Conservation (phyloP, 257 asterid species). For the Lithospermum erythrorhizon region DNA sequence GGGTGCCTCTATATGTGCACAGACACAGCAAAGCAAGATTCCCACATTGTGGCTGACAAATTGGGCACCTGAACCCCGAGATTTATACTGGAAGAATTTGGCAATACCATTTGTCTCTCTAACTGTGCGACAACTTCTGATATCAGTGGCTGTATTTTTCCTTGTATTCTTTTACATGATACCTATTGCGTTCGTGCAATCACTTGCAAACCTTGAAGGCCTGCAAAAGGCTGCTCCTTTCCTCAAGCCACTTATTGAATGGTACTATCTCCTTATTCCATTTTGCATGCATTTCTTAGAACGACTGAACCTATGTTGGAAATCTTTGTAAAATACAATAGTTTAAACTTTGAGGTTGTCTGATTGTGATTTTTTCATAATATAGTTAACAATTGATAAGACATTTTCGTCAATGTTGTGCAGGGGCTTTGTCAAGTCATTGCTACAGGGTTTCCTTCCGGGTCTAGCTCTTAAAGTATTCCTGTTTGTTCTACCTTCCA, state of each 20-base stretch:
- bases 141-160: slow-evolving; percentile 57
- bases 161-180: slow-evolving; percentile 94
- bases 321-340: too few relatives aligned
- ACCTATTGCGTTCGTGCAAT: slow-evolving; percentile 95
- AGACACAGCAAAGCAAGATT: slow-evolving; percentile 87
- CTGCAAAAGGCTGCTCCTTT: slow-evolving; percentile 88
- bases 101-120: slow-evolving; percentile 79
- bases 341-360: too few relatives aligned
- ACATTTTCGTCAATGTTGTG: slow-evolving; percentile 16
- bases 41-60: slow-evolving; percentile 82
- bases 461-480: slow-evolving; percentile 82
- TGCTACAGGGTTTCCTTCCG: slow-evolving; percentile 95
- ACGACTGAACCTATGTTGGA: too few relatives aligned
- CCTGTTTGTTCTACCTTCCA: slow-evolving; percentile 49
- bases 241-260: slow-evolving; percentile 78
- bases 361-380: too few relatives aligned
- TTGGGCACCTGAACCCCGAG: slow-evolving; percentile 99
- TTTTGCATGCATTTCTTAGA: too few relatives aligned
- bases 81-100: slow-evolving; percentile 80
- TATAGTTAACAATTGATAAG: neutral
- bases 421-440: slow-evolving; percentile 79
- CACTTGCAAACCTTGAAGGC: slow-evolving; percentile 94
- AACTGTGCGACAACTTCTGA: slow-evolving; percentile 57
- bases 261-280: slow-evolving; percentile 21
- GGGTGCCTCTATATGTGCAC: slow-evolving; percentile 98